Evolutionary conservation across 2,329 filamentous ascomycete species (phyloP).

Genomic region (Apiospora saccharicola): DNA sequence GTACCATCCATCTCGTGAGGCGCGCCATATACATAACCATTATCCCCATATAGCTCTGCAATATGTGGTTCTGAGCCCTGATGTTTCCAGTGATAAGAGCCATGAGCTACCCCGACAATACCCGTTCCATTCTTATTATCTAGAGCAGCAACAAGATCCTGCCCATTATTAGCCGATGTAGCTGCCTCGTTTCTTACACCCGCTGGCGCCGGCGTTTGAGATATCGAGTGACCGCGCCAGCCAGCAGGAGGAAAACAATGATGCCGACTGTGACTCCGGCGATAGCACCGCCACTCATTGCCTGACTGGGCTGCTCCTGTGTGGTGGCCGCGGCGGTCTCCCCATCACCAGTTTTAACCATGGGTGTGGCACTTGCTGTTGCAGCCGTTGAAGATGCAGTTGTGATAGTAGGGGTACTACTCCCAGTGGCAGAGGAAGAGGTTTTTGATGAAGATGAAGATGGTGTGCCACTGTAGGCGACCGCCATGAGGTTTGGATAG

Average conservation of each 20-base stretch:
- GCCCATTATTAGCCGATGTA: not conserved
- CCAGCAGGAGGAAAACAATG: not conserved
- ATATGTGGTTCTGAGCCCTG: not conserved
- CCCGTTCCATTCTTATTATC: not conserved
- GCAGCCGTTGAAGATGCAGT: not conserved
- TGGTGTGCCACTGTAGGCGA: not conserved
- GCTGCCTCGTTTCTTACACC: not conserved
- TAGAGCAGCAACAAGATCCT: not conserved
- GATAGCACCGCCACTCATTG: not conserved
- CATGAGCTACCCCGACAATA: not conserved
- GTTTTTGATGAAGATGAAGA: not conserved
- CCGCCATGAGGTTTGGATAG: not conserved
- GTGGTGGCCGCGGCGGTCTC: not conserved
- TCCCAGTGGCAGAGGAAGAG: not conserved
- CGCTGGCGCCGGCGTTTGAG: not conserved
- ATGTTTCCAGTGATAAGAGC: not conserved
- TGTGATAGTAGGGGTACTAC: not conserved
- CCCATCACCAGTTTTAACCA: not conserved
- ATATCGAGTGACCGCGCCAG: not conserved
- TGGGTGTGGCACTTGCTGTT: not conserved
- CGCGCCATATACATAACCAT: not conserved
- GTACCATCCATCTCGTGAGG: not conserved
- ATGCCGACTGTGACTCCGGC: not conserved
- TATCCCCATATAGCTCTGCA: not conserved
- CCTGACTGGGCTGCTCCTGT: not conserved